Percentiles rank a stretch among this genome's conserved stretches.
These are phyloP conservation scores for Pestalotiopsis sp. DNA, from an alignment of 2,329 filamentous ascomycete species.

Conservation along the genomic window DNA sequence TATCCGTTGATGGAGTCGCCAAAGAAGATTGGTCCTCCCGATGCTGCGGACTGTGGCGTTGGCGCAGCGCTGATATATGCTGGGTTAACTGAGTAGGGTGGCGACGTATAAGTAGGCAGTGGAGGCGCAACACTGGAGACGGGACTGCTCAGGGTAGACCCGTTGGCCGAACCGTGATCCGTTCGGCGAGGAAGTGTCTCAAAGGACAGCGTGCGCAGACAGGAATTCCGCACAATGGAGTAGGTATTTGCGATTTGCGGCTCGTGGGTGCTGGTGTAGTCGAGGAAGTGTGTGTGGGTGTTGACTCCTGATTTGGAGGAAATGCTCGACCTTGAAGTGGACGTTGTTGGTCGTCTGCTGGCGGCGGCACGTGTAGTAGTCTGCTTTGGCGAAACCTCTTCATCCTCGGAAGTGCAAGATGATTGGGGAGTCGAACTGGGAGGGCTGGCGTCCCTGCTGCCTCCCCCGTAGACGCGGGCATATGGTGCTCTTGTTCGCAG, in stretches of 20 bases:
- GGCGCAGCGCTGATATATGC: slow-evolving; percentile 53
- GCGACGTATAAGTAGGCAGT: slow-evolving; percentile 36
- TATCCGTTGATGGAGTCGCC: slow-evolving; percentile 65
- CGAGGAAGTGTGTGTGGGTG: slow-evolving; percentile 63
- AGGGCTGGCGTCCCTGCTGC: slow-evolving; percentile 47
- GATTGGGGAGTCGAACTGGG: slow-evolving; percentile 50
- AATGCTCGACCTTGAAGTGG: slow-evolving; percentile 52
- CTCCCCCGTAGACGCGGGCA: slow-evolving; percentile 54
- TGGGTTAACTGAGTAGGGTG: slow-evolving; percentile 30
- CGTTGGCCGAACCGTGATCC: slow-evolving; percentile 33
- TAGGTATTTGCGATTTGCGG: slow-evolving; percentile 62
- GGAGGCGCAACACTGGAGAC: slow-evolving; percentile 39
- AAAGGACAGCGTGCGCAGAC: slow-evolving; percentile 65
- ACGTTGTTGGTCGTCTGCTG: slow-evolving; percentile 43
- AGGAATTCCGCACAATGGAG: slow-evolving; percentile 66
- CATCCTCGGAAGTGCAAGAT: slow-evolving; percentile 50
- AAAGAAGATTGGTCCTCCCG: slow-evolving; percentile 68
- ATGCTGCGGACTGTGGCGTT: slow-evolving; percentile 49
- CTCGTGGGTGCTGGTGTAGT: slow-evolving; percentile 69
- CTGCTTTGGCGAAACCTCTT: slow-evolving; percentile 33
- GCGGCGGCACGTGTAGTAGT: slow-evolving; percentile 16
- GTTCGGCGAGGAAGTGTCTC: slow-evolving; percentile 63
- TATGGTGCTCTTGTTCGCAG: slow-evolving; percentile 61
- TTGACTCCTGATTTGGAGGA: slow-evolving; percentile 49
- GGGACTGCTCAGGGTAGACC: slow-evolving; percentile 24